Percentiles rank a stretch among this genome's conserved stretches.
These are phyloP conservation scores for Boletus huronensis DNA, from an alignment of 768 basidiomycete species.

Conservation along the genomic window DNA sequence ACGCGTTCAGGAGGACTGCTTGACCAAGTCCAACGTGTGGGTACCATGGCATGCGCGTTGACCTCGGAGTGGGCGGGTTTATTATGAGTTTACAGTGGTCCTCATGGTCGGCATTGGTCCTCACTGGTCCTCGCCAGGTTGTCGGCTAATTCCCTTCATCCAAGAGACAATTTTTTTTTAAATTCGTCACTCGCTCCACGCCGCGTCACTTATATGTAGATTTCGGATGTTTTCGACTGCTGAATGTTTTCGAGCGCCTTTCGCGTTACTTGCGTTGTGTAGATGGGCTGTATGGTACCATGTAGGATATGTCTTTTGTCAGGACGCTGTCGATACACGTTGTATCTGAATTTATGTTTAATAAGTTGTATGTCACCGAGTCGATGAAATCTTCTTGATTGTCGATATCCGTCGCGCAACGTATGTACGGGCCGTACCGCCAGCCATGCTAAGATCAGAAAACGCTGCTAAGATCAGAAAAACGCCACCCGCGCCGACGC, in stretches of 20 bases:
- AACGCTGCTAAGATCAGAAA: no score
- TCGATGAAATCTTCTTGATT: neutral
- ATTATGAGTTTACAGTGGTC: neutral
- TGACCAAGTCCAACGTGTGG: conserved; percentile 20
- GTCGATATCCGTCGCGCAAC: neutral
- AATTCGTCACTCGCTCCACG: neutral
- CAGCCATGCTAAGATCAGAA: neutral
- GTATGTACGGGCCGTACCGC: neutral
- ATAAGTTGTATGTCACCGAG: neutral
- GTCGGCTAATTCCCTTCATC: no score
- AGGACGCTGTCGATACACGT: neutral
- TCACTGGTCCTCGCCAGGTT: no score
- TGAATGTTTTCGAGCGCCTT: neutral
- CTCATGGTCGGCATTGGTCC: no score
- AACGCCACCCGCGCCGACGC: neutral
- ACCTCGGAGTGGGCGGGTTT: neutral
- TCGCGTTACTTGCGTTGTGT: neutral
- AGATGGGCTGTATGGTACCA: neutral
- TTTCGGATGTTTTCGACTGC: neutral
- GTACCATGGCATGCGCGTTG: conserved; percentile 2
- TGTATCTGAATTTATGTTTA: neutral
- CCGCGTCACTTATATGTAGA: neutral
- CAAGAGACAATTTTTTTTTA: neutral
- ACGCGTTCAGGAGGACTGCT: conserved; percentile 10
- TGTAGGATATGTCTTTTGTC: neutral